Conservation (phyloP, 1,284 basidiomycete genomes). For the Malassezia psittaci region DNA sequence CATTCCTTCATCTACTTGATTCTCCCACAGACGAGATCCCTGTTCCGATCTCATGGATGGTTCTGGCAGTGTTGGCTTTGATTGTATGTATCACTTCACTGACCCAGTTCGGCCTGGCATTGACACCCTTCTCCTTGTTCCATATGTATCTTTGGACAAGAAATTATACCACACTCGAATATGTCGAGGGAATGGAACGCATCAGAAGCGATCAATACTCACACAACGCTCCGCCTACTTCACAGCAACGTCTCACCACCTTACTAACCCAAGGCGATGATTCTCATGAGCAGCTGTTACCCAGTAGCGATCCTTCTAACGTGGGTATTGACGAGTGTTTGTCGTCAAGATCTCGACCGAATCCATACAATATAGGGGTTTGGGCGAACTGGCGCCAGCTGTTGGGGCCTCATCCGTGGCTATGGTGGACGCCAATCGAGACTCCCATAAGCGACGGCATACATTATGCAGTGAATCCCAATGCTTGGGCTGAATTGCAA, state of each 20-base stretch:
- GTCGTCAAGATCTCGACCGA: conserved; percentile 6
- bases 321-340: too few species aligned
- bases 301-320: not conserved
- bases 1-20: not conserved
- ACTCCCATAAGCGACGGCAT: conserved; percentile 19
- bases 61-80: conserved; percentile 20
- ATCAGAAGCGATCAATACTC: not conserved
- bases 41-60: conserved; percentile 46
- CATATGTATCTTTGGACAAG: conserved; percentile 43
- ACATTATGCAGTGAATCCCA: conserved; percentile 6
- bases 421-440: conserved; percentile 35
- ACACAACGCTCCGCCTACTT: not conserved
- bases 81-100: conserved; percentile 2
- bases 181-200: conserved; percentile 39
- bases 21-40: conserved; percentile 6
- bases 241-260: not conserved
- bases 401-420: conserved; percentile 26
- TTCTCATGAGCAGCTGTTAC: not conserved
- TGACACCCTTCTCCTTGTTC: conserved; percentile 36
- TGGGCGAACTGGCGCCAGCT: conserved; percentile 27
- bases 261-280: not conserved
- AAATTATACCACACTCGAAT: conserved; percentile 49
- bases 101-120: conserved; percentile 15
- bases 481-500: not conserved
- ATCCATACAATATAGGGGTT: conserved; percentile 38